Conservation (phyloP, 257 asterid species). For the Cinchona pubescens region DNA sequence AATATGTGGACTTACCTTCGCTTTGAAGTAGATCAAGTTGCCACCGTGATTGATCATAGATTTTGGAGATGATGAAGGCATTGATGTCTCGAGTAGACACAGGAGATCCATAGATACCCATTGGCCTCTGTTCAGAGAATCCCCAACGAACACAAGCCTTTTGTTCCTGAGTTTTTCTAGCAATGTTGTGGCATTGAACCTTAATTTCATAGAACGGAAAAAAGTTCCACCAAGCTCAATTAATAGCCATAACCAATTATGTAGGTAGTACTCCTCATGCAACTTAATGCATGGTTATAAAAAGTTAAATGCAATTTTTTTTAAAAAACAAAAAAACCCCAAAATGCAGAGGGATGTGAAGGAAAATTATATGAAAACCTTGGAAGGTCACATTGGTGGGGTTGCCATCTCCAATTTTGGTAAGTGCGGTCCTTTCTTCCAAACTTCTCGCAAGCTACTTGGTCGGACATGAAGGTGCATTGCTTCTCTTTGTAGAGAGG, state of each 20-base stretch:
- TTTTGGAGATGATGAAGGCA: slow-evolving; percentile 37
- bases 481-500: slow-evolving; percentile 66
- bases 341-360: no score
- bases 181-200: slow-evolving; percentile 56
- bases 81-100: slow-evolving; percentile 51
- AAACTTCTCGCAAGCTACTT: slow-evolving; percentile 47
- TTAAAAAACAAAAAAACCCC: no score
- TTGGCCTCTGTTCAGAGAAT: slow-evolving; percentile 66
- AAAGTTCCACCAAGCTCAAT: neutral
- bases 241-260: no score
- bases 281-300: neutral
- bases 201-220: slow-evolving; percentile 12
- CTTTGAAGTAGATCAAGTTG: slow-evolving; percentile 81
- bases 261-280: no score
- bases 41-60: slow-evolving; percentile 65
- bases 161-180: slow-evolving; percentile 62
- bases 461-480: slow-evolving; percentile 57
- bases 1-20: slow-evolving; percentile 40
- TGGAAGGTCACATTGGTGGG: slow-evolving; percentile 56
- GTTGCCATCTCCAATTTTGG: slow-evolving; percentile 83
- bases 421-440: slow-evolving; percentile 64
- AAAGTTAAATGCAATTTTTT: no score
- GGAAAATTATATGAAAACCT: no score
- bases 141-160: slow-evolving; percentile 62
- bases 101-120: slow-evolving; percentile 67